Evolutionary conservation across 495 filamentous ascomycete genomes (phyloP).

Genomic region (Aspergillus indologenus): DNA sequence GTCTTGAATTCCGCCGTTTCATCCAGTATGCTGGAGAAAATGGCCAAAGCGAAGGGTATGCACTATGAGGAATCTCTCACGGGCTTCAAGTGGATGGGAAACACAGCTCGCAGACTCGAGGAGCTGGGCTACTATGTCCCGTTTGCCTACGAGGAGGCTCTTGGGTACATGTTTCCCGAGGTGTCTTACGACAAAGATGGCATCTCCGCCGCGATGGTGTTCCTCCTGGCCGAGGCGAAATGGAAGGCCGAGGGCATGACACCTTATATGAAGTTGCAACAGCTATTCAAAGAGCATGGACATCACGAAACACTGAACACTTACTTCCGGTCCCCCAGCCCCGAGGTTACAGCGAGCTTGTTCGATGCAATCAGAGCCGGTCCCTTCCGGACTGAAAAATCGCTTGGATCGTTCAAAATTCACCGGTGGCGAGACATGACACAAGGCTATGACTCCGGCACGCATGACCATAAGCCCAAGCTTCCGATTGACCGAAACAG

Average conservation of each 20-base stretch:
- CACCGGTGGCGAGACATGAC: conserved; percentile 68
- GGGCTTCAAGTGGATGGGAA: conserved; percentile 73
- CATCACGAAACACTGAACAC: conserved; percentile 66
- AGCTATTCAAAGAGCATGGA: conserved; percentile 59
- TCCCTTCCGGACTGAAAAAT: conserved; percentile 38
- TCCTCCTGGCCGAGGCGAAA: conserved; percentile 53
- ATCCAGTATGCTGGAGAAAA: conserved; percentile 59
- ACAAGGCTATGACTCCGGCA: conserved; percentile 58
- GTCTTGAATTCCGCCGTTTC: conserved; percentile 66
- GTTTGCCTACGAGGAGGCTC: conserved; percentile 70
- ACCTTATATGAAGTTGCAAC: conserved; percentile 56
- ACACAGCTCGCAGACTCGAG: conserved; percentile 42
- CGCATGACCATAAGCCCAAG: conserved; percentile 50
- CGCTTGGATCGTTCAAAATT: conserved; percentile 51
- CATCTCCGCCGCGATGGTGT: conserved; percentile 63
- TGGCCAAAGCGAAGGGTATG: conserved; percentile 56
- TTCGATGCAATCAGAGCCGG: conserved; percentile 55
- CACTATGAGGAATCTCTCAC: conserved; percentile 64
- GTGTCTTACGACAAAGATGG: conserved; percentile 71
- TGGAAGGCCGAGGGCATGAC: conserved; percentile 56
- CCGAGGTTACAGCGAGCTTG: conserved; percentile 47
- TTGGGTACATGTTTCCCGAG: conserved; percentile 70
- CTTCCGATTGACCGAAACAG: conserved; percentile 57
- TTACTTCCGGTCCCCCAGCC: conserved; percentile 61
- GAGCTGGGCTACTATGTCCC: conserved; percentile 48